These are phyloP conservation scores for Arachis hypogaea DNA, from an alignment of 306 rosid genomes.

Conservation along the genomic window DNA sequence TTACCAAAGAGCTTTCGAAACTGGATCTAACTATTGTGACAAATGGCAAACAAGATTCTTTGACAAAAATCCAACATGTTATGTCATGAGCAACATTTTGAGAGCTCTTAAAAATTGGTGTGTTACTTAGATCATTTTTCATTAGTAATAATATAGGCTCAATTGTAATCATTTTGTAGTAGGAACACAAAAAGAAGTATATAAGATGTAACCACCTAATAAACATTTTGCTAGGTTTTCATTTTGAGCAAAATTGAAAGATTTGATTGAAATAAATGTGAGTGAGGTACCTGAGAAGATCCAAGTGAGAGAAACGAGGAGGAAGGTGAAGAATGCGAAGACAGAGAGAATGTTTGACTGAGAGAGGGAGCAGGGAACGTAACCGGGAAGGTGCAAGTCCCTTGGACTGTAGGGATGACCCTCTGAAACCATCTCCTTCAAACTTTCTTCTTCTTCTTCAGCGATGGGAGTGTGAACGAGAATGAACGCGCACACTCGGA, in stretches of 20 bases:
- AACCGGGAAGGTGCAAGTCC: conserved; percentile 64
- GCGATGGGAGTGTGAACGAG: not conserved
- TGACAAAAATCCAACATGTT: not conserved
- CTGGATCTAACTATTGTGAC: not conserved
- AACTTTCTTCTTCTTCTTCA: not conserved
- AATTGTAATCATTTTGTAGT: too few relatives aligned
- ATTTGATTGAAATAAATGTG: not conserved
- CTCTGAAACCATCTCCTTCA: not conserved
- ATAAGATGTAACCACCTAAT: too few relatives aligned
- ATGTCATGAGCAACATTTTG: too few relatives aligned
- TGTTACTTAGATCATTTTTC: too few relatives aligned
- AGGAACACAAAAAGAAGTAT: too few relatives aligned
- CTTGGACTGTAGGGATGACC: conserved; percentile 73
- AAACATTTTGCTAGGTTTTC: too few relatives aligned
- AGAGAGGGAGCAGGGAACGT: conserved; percentile 61
- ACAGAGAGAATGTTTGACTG: conserved; percentile 53
- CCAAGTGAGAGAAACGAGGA: conserved; percentile 57
- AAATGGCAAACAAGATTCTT: not conserved
- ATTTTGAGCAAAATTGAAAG: not conserved
- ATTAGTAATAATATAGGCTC: too few relatives aligned
- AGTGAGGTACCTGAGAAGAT: conserved; percentile 60
- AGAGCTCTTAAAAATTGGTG: too few relatives aligned
- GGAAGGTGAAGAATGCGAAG: conserved; percentile 47
- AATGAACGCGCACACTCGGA: too few relatives aligned
- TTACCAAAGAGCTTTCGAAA: not conserved